phyloP scores from a whole-genome alignment of 495 filamentous ascomycete genomes.

The Thozetella sp. region DNA sequence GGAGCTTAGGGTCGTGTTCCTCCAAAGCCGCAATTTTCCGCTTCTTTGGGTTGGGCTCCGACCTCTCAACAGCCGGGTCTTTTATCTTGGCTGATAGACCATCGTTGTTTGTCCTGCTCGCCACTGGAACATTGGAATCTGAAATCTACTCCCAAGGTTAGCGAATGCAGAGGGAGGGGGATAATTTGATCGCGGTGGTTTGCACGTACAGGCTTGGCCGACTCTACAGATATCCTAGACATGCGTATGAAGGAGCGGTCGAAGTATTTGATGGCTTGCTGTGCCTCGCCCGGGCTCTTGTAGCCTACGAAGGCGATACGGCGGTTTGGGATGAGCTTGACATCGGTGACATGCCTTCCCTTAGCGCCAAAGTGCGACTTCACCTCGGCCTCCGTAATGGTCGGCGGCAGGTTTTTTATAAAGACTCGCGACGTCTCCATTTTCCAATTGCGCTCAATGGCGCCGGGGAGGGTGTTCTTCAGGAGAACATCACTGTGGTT shows the following conservation, averaged over 20 bases:
- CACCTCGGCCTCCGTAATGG: conserved; percentile 74
- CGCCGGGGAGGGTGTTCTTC: background rate
- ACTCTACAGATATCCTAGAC: conserved; percentile 92
- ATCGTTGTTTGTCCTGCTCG: conserved; percentile 19
- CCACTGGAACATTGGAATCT: conserved; percentile 17
- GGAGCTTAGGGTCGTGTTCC: conserved; percentile 72
- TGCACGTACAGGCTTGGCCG: conserved; percentile 79
- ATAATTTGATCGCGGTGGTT: conserved; percentile 4
- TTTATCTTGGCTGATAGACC: conserved; percentile 11
- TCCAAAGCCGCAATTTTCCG: conserved; percentile 52
- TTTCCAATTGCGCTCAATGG: conserved; percentile 9
- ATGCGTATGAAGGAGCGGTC: conserved; percentile 93
- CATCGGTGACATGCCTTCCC: conserved; percentile 79
- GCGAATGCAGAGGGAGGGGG: background rate
- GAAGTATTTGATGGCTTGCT: conserved; percentile 87
- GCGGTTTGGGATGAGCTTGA: conserved; percentile 83
- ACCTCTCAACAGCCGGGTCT: conserved; percentile 4
- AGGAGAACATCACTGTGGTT: background rate
- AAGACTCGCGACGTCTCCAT: conserved; percentile 87
- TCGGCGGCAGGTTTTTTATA: conserved; percentile 81
- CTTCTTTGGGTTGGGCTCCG: conserved; percentile 34
- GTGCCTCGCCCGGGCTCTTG: conserved; percentile 78
- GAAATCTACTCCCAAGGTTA: conserved; percentile 21
- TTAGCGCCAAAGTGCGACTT: conserved; percentile 79
- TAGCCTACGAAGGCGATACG: conserved; percentile 97